Evolutionary conservation across 306 rosid genomes (phyloP), one percentile per base, ranked within the genome.

Genomic region (Echinosophora koreensis): DNA sequence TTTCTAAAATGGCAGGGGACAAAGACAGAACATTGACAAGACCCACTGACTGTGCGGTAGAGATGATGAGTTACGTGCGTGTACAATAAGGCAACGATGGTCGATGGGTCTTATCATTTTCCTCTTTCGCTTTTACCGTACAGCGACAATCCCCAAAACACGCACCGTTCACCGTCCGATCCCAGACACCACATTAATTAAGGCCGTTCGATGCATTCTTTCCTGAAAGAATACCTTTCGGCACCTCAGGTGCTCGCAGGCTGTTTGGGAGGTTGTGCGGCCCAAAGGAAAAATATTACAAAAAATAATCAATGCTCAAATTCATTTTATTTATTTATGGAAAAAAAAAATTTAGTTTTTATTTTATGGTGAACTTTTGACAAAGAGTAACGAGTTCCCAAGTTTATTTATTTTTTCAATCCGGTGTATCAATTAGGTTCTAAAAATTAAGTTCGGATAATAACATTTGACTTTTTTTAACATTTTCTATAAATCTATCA

Each of bases 1-100:
- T 12, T 44, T 65, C 1, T 18, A 16, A 74, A 61, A 56, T 8
- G 3, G 22, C 15, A 16, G 17, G 67, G 28, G 69, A 80, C 80
- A 80, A 64, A 10, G 73, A 73, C 65, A 14, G 50, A 55, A 34
- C 39, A 41, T 32, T 42, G 83, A 80, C 34, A 72, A 80, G 78
- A 71, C 65, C 1, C 7, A 22, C 28, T 76, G 73, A 44, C 39
- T 0, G 22, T 22, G 16, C n/a, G 4, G 34, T 35, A 10, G 56
- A 47, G 59, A 81, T 18, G 12, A 80, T 66, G 57, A 66, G 80
- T 66, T 63, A 16, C 30, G 46, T 18, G 46, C 54, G 32, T 65
- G 72, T 13, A 5, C 57, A 22, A 58, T 60, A 28, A 30, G 41
- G 71, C 28, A 52, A 55, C 22, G 22, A 22, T n/a, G n/a, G n/a